Evolutionary conservation across 2,329 filamentous ascomycete genomes (phyloP).

Genomic region (Colletotrichum noveboracense): DNA sequence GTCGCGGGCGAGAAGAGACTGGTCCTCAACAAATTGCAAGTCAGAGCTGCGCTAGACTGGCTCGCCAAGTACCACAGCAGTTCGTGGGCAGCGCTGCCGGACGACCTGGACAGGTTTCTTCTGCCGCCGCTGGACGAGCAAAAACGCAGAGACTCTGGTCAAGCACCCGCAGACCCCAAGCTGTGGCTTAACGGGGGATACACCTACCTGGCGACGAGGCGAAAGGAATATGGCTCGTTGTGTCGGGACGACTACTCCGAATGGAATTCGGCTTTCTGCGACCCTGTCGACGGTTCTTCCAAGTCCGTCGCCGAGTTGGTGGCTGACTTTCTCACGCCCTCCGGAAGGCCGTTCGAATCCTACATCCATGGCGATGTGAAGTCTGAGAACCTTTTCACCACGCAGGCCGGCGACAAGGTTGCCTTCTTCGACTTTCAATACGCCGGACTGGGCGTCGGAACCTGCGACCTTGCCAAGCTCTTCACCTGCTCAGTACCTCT

Average conservation of each 20-base stretch:
- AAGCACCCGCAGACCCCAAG: slow-evolving; percentile 24
- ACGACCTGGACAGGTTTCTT: slow-evolving; percentile 41
- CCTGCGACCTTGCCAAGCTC: slow-evolving; percentile 70
- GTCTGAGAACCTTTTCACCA: slow-evolving; percentile 71
- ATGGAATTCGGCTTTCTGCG: slow-evolving; percentile 59
- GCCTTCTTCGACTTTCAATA: slow-evolving; percentile 77
- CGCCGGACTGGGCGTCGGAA: slow-evolving; percentile 66
- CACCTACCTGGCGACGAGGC: slow-evolving; percentile 69
- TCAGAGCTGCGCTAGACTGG: slow-evolving; percentile 64
- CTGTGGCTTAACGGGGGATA: slow-evolving; percentile 73
- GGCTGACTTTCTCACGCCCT: slow-evolving; percentile 54
- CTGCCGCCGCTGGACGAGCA: slow-evolving; percentile 62
- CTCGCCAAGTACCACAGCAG: slow-evolving; percentile 64
- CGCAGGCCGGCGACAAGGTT: slow-evolving; percentile 49
- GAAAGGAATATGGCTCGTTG: slow-evolving; percentile 58
- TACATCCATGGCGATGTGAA: slow-evolving; percentile 74
- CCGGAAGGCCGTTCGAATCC: slow-evolving; percentile 52
- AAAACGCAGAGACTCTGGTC: slow-evolving; percentile 27
- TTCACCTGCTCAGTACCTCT: slow-evolving; percentile 70
- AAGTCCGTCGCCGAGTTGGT: slow-evolving; percentile 56
- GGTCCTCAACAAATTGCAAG: slow-evolving; percentile 51
- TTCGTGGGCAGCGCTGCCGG: slow-evolving; percentile 47
- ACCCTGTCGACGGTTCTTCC: slow-evolving; percentile 22
- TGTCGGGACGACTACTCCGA: slow-evolving; percentile 51
- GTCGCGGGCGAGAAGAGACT: slow-evolving; percentile 60